Evolutionary conservation across 352 stramenopile species (phyloP), one percentile per base, ranked within the genome.

Genomic region (Phytopythium delawarense): DNA sequence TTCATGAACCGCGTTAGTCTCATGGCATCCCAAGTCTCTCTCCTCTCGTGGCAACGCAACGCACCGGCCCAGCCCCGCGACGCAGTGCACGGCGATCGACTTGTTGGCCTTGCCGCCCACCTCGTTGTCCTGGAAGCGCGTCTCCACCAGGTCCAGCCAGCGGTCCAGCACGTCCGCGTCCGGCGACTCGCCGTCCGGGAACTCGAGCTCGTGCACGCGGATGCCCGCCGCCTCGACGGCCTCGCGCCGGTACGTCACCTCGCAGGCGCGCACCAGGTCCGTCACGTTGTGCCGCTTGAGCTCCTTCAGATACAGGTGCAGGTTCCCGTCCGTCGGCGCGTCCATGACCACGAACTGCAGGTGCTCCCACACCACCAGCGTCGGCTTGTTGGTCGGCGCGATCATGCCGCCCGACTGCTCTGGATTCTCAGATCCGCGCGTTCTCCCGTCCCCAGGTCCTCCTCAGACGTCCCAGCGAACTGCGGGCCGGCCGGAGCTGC

Each of bases 311-410:
- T 99, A 99, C 30, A 98, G 76, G 62, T 98, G 92, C 57, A 99
- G 78, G 73, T 99, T 99, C 64, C 79, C 86, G 71, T 98, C 87
- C 60, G 92, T 97, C 28, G 97, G 97, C 32, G 96, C 91, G 75
- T 99, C 97, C 92, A 99, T 99, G 69, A 99, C 98, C 37, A 99
- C 85, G 69, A 99, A 99, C 55, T 86, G 91, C 67, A 99, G 76
- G 63, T 95, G 76, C 64, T 94, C 81, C 75, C 82, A 93, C 70
- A 93, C 84, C 64, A 97, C 85, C 65, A 92, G 72, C 53, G 85
- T 92, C 53, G 85, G 85, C 71, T 94, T 94, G 78, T 92, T 94
- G 35, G 82, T 92, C 28, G 79, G 81, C 44, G 83, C 81, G 64
- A 91, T 94, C 85, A 94, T 92, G 34, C 34, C 11, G 7, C 34